Evolutionary conservation across 306 rosid species (phyloP).

Genomic region (Heteromeles arbutifolia): DNA sequence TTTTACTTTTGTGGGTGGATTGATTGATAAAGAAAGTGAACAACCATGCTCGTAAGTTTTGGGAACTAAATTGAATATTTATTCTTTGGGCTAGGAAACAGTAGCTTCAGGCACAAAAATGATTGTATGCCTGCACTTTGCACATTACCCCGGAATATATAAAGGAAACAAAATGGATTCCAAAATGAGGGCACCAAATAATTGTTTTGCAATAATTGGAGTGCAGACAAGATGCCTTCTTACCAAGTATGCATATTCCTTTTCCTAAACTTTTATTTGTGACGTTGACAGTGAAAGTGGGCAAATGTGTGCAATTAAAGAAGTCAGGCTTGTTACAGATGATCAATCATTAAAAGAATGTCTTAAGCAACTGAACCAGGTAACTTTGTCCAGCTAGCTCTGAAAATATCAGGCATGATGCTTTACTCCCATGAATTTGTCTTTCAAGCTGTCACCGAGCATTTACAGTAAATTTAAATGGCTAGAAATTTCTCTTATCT

Average conservation of each 20-base stretch:
- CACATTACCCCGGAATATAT: neutral
- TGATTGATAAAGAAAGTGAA: neutral
- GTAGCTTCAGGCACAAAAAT: neutral
- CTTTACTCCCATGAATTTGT: neutral
- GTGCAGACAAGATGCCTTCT: neutral
- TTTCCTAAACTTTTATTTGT: slow-evolving; percentile 32
- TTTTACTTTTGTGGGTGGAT: neutral
- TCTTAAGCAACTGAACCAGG: slow-evolving; percentile 95
- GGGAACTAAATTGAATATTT: neutral
- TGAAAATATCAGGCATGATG: neutral
- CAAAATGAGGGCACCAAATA: neutral
- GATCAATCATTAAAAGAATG: slow-evolving; percentile 82
- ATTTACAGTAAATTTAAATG: slow-evolving; percentile 12
- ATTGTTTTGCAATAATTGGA: neutral
- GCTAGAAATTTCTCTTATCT: neutral
- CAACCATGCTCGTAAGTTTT: neutral
- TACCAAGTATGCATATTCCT: slow-evolving; percentile 6
- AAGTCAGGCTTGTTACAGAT: slow-evolving; percentile 75
- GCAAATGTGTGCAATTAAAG: slow-evolving; percentile 98
- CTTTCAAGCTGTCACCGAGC: slow-evolving; percentile 1
- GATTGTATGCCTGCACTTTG: neutral
- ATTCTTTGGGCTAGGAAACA: neutral
- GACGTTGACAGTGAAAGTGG: slow-evolving; percentile 73
- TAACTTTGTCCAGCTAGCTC: slow-evolving; percentile 16
- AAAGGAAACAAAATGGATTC: neutral